Percentiles rank a stretch among this genome's conserved stretches.
phyloP scores from a whole-genome alignment of 1,284 basidiomycete species.

The Neonothopanus nambi region DNA sequence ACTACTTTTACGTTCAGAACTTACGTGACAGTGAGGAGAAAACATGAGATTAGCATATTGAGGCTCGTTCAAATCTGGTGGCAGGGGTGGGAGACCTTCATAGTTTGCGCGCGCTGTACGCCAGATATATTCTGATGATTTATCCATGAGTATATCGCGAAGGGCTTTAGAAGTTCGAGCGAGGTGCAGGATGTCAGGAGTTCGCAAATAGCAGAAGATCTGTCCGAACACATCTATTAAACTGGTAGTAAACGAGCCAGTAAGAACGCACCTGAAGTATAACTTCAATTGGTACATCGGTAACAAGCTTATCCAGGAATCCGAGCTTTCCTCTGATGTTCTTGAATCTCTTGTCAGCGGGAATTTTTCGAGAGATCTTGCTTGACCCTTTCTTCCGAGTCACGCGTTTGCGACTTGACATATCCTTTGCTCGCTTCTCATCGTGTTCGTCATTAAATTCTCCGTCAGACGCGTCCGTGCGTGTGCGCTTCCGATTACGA shows the following conservation, averaged over 20 bases:
- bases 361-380: no score
- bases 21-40: constrained; percentile 20
- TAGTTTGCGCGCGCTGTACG: constrained; percentile 18
- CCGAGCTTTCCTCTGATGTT: constrained; percentile 6
- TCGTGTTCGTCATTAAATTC: no score
- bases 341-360: background rate
- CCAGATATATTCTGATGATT: constrained; percentile 21
- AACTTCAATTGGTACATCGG: constrained; percentile 11
- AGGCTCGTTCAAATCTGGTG: constrained; percentile 21
- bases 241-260: no score
- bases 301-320: constrained; percentile 2
- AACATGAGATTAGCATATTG: constrained; percentile 23
- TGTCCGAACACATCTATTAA: background rate
- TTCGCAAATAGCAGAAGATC: constrained; percentile 21
- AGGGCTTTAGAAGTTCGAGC: constrained; percentile 22
- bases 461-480: no score
- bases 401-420: no score
- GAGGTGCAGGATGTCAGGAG: constrained; percentile 21
- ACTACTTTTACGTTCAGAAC: constrained; percentile 3
- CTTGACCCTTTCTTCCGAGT: no score
- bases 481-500: no score
- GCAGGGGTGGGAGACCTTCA: constrained; percentile 20
- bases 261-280: constrained; percentile 7
- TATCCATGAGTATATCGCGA: constrained; percentile 21
- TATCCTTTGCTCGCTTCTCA: no score